Evolutionary conservation across 139 green algal species (phyloP).

Genomic region (Tetraselmis chui): DNA sequence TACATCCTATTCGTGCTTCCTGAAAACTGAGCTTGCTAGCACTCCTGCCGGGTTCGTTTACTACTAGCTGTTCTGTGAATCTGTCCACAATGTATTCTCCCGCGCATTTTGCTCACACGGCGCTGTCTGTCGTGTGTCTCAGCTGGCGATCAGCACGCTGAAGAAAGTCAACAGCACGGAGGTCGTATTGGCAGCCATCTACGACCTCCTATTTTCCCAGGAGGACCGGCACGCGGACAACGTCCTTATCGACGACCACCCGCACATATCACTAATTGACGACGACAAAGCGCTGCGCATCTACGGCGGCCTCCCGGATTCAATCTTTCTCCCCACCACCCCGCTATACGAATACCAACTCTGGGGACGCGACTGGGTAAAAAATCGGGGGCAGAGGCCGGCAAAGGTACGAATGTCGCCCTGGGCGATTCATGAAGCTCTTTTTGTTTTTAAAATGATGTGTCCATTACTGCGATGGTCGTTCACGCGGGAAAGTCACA

Average conservation of each 20-base stretch:
- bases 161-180: neutral
- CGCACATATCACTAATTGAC: neutral
- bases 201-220: neutral
- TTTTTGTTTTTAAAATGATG: too few relatives aligned
- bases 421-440: too few relatives aligned
- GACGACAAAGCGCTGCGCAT: neutral
- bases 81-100: too few relatives aligned
- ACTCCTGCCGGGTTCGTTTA: too few relatives aligned
- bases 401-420: neutral
- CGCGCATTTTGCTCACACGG: too few relatives aligned
- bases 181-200: neutral
- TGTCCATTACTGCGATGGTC: too few relatives aligned
- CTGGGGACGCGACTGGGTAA: neutral
- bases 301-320: neutral
- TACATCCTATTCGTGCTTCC: too few relatives aligned
- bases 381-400: neutral
- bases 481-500: too few relatives aligned
- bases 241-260: neutral
- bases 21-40: too few relatives aligned
- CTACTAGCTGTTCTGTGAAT: too few relatives aligned
- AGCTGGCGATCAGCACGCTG: neutral
- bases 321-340: neutral
- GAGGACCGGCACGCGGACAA: neutral
- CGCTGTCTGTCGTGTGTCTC: too few relatives aligned
- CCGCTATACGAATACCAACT: neutral